Conservation (phyloP, 192 early-diverging fungal species). For the Allomyces macrogynus region DNA sequence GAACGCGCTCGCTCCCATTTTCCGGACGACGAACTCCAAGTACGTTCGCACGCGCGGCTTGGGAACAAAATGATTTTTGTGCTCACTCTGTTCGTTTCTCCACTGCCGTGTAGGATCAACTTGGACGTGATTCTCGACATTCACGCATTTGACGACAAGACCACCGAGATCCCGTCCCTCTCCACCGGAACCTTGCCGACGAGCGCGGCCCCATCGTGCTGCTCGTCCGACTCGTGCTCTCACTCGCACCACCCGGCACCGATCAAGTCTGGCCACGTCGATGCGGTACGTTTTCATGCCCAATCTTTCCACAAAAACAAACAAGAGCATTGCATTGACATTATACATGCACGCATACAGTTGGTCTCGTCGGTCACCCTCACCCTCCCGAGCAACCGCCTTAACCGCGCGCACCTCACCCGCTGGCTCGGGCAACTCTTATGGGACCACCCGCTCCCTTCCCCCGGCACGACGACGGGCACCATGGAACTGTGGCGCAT, state of each 20-base stretch:
- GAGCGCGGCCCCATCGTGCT: neutral
- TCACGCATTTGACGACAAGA: constrained; percentile 27
- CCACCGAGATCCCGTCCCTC: constrained; percentile 12
- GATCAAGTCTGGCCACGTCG: constrained; percentile 7
- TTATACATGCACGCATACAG: neutral
- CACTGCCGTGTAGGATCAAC: constrained; percentile 9
- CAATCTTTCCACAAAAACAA: neutral
- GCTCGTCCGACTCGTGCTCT: neutral
- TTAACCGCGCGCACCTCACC: neutral
- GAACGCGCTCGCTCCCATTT: constrained; percentile 18
- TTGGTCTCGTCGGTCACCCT: neutral
- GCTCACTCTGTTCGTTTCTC: neutral
- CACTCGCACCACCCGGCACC: constrained; percentile 1
- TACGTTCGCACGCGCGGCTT: constrained; percentile 3
- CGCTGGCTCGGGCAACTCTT: neutral
- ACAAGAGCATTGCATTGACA: neutral
- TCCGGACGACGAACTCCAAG: no score
- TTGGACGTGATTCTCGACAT: constrained; percentile 33
- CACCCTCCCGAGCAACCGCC: neutral
- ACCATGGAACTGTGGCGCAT: neutral
- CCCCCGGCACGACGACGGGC: neutral
- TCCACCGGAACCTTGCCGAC: neutral
- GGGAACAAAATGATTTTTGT: constrained; percentile 3
- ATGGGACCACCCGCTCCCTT: neutral
- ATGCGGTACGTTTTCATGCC: constrained; percentile 7